These are phyloP conservation scores for Phytophthora sp. DNA, from an alignment of 352 stramenopile species.

Conservation along the genomic window DNA sequence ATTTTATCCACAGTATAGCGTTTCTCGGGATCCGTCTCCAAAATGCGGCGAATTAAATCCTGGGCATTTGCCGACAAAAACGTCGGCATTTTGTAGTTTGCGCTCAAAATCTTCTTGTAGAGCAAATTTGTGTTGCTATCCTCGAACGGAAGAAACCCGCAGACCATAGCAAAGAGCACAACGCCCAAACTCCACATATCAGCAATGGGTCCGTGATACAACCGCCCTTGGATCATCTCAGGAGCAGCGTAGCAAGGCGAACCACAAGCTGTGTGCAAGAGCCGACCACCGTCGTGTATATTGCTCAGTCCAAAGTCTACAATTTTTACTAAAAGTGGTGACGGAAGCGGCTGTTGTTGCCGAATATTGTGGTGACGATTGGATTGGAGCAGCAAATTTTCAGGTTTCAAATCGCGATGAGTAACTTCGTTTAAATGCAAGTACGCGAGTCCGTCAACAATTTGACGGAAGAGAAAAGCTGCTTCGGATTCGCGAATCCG, in stretches of 20 bases:
- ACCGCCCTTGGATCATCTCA: slow-evolving; percentile 91
- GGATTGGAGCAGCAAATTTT: slow-evolving; percentile 91
- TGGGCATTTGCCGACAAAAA: slow-evolving; percentile 78
- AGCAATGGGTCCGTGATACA: slow-evolving; percentile 83
- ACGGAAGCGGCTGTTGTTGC: slow-evolving; percentile 27
- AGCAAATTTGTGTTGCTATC: slow-evolving; percentile 91
- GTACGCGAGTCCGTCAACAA: slow-evolving; percentile 92
- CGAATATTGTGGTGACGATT: slow-evolving; percentile 20
- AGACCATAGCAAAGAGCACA: slow-evolving; percentile 93
- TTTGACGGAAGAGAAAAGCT: slow-evolving; percentile 87
- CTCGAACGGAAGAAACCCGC: slow-evolving; percentile 92
- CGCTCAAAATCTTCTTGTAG: slow-evolving; percentile 94
- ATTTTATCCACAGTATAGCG: slow-evolving; percentile 80
- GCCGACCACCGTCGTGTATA: slow-evolving; percentile 73
- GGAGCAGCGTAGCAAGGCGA: slow-evolving; percentile 93
- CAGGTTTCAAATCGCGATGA: slow-evolving; percentile 91
- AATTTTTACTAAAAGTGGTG: slow-evolving; percentile 72
- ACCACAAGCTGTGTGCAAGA: slow-evolving; percentile 92
- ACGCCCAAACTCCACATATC: slow-evolving; percentile 94
- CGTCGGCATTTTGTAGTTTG: slow-evolving; percentile 84
- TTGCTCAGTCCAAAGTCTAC: slow-evolving; percentile 95
- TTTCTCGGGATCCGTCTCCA: slow-evolving; percentile 86
- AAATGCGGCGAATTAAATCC: slow-evolving; percentile 84
- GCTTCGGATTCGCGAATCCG: slow-evolving; percentile 74
- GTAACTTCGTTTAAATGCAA: slow-evolving; percentile 91